Base-by-base conservation (phyloP, 768 basidiomycete genomes). In the Flagelloscypha sp. region DNA sequence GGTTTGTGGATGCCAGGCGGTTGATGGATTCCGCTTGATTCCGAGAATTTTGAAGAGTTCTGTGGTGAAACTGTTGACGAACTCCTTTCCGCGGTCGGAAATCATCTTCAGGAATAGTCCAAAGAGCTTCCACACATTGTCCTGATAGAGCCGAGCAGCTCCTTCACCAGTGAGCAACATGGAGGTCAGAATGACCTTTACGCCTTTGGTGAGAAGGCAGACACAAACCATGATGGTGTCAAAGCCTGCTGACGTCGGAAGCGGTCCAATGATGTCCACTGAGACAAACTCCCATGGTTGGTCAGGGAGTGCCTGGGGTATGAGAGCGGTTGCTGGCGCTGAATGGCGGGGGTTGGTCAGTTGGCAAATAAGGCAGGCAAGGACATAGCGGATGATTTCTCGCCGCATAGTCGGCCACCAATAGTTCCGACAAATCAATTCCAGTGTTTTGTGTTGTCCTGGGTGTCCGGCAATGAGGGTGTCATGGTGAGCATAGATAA, bases 1-100 rank as follows among this genome's bases (percentile, higher is more conserved):
- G 1, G 58, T 57, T 36, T 66, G 58, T 0, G 68, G 70, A 36
- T 68, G 68, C 30, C 58, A 70, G 1, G 65, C 66, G 0, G 67
- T 70, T 6, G 55, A 58, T 0, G 58, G 42, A 22, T 54, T 56
- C 2, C 33, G 32, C 10, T 58, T 32, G 25, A 70, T 63, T 0
- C 58, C 53, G 0, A 68, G 53, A 0, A 50, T 30, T 16, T 30
- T 20, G 16, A 52, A 51, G 0, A 70, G 37, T 0, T 55, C 53
- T 7, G 21, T 13, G 43, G 55, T 63, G 44, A 65, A 57, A 5
- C 46, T 24, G 1, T 55, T 50, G 0, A 51, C 45, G 33, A 63
- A 65, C 21, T 50, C 45, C 0, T 53, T 35, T 2, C 53, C 59
- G 3, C 49, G 40, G 24, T 62, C 58, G 6, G 43, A 45, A 2